Conservation (phyloP, 2,329 filamentous ascomycete genomes). For the Lasiodiplodia sp. region DNA sequence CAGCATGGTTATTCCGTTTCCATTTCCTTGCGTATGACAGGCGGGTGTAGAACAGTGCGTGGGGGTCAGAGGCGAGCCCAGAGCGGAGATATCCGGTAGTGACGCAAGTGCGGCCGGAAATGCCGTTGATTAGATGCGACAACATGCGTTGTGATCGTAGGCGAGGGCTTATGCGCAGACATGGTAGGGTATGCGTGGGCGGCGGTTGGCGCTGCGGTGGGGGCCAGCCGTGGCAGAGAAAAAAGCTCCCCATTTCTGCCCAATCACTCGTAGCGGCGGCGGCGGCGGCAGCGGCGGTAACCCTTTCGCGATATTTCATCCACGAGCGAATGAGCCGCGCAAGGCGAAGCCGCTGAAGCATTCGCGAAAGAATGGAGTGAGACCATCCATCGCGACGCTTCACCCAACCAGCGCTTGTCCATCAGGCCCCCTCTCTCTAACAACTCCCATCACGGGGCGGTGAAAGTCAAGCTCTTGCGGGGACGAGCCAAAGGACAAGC, state of each 20-base stretch:
- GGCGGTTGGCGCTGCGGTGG: background rate
- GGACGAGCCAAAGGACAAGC: background rate
- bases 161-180: background rate
- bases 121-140: background rate
- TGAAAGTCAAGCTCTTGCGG: background rate
- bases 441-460: no score
- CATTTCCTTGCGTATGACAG: background rate
- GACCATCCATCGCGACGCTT: no score
- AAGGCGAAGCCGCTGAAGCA: no score
- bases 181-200: background rate
- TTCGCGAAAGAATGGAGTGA: no score
- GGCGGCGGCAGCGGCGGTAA: no score
- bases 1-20: constrained; percentile 10
- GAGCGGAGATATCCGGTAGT: background rate
- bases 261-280: background rate
- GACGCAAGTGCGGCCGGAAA: background rate
- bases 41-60: background rate
- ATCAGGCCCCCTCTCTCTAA: no score
- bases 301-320: no score
- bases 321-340: no score
- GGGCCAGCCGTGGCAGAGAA: background rate
- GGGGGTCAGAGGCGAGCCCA: background rate
- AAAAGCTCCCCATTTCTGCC: background rate
- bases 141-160: background rate
- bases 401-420: no score